These are phyloP conservation scores for Pulveroboletus ravenelii DNA, from an alignment of 768 basidiomycete species.

Conservation along the genomic window DNA sequence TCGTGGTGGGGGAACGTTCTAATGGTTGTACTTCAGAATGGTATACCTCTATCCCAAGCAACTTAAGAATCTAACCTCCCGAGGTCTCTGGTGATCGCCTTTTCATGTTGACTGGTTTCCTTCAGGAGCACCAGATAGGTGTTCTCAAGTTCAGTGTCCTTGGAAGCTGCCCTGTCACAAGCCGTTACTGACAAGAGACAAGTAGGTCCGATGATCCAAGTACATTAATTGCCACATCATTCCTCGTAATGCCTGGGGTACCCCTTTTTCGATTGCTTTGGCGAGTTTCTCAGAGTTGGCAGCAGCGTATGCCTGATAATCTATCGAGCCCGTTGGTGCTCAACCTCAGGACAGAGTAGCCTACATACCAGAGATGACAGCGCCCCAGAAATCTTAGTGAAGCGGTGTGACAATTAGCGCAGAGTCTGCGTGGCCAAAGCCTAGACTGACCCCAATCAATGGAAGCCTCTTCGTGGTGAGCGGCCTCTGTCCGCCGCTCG, in stretches of 20 bases:
- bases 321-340: conserved; percentile 33
- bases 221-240: conserved; percentile 98
- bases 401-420: conserved; percentile 5
- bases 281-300: conserved; percentile 75
- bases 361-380: conserved; percentile 74
- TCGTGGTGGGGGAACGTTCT: conserved; percentile 97
- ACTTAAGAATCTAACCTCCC: conserved; percentile 50
- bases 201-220: conserved; percentile 12
- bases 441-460: conserved; percentile 73
- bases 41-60: not conserved
- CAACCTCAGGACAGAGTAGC: not conserved
- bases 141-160: conserved; percentile 80
- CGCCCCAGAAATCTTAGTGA: conserved; percentile 85
- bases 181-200: conserved; percentile 10
- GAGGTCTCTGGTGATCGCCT: conserved; percentile 89
- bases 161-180: conserved; percentile 78
- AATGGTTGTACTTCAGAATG: conserved; percentile 10
- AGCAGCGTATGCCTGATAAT: conserved; percentile 86
- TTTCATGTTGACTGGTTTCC: conserved; percentile 84
- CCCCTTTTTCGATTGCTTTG: conserved; percentile 86
- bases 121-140: conserved; percentile 80
- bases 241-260: conserved; percentile 81
- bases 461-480: conserved; percentile 35
- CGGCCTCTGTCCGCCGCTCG: conserved; percentile 42
- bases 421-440: not conserved